Evolutionary conservation across 192 early-diverging fungal species (phyloP).

Genomic region (Backusella parvicylindrica): DNA sequence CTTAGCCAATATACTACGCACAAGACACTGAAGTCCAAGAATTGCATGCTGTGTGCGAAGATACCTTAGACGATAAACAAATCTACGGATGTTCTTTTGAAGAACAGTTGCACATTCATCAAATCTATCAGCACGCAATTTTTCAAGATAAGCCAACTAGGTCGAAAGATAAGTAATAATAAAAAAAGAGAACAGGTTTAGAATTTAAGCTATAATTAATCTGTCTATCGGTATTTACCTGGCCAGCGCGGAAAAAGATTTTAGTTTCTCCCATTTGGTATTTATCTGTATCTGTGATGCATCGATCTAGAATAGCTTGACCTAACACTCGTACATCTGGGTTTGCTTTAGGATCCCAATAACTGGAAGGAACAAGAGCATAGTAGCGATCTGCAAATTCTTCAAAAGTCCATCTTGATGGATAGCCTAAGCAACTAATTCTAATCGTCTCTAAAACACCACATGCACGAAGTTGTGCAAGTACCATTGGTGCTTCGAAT

Average conservation of each 20-base stretch:
- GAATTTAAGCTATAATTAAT: neutral
- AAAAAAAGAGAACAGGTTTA: neutral
- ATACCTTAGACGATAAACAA: slow-evolving; percentile 63
- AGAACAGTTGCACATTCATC: slow-evolving; percentile 80
- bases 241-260: slow-evolving; percentile 98
- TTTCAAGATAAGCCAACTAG: slow-evolving; percentile 82
- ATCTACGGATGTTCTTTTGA: slow-evolving; percentile 83
- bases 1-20: slow-evolving; percentile 57
- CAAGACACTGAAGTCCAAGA: slow-evolving; percentile 62
- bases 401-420: slow-evolving; percentile 79
- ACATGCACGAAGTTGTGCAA: slow-evolving; percentile 93
- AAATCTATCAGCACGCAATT: slow-evolving; percentile 79
- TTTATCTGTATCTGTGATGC: slow-evolving; percentile 77
- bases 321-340: slow-evolving; percentile 57
- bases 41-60: slow-evolving; percentile 50
- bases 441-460: slow-evolving; percentile 99
- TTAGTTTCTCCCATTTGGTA: slow-evolving; percentile 94
- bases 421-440: slow-evolving; percentile 97
- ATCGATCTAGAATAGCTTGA: slow-evolving; percentile 51
- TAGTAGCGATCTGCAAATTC: slow-evolving; percentile 90
- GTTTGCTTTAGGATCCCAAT: slow-evolving; percentile 42
- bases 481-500: slow-evolving; percentile 93
- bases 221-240: slow-evolving; percentile 26
- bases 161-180: neutral
- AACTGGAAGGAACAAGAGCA: slow-evolving; percentile 52